phyloP scores from a whole-genome alignment of 2,329 filamentous ascomycete genomes.

The Xylariaceae sp. region DNA sequence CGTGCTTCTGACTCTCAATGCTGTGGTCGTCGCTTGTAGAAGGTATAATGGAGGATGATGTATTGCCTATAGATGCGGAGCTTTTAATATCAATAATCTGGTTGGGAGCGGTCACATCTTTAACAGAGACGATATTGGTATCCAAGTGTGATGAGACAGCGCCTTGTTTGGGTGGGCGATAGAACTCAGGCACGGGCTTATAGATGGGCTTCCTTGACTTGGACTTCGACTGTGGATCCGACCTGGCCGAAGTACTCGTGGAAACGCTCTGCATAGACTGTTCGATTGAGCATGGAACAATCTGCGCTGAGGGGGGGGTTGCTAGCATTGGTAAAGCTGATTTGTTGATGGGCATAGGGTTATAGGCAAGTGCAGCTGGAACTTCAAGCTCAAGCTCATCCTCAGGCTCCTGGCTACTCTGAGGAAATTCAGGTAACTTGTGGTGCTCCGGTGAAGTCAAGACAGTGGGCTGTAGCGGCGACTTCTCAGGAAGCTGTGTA shows the following conservation, averaged over 20 bases:
- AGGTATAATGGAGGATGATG: conserved; percentile 38
- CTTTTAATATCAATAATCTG: conserved; percentile 18
- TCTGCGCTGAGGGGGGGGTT: conserved; percentile 45
- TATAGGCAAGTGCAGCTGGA: conserved; percentile 35
- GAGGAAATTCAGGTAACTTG: conserved; percentile 28
- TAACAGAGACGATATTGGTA: neutral
- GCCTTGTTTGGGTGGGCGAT: conserved; percentile 26
- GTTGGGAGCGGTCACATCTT: neutral
- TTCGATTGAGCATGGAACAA: conserved; percentile 41
- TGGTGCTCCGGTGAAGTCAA: conserved; percentile 12
- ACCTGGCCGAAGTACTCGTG: neutral
- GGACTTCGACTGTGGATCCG: conserved; percentile 3
- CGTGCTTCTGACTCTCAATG: conserved; percentile 7
- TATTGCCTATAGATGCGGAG: conserved; percentile 30
- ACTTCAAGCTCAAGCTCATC: conserved; percentile 44
- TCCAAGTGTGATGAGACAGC: conserved; percentile 12
- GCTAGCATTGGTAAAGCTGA: conserved; percentile 30
- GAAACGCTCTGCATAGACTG: conserved; percentile 15
- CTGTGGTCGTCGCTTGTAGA: conserved; percentile 31
- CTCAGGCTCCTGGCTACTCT: conserved; percentile 40
- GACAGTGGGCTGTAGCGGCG: conserved; percentile 34
- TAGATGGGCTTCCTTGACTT: conserved; percentile 19
- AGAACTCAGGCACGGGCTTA: conserved; percentile 27
- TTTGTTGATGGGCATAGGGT: conserved; percentile 34
- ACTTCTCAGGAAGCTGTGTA: conserved; percentile 36